phyloP scores from a whole-genome alignment of 2,329 filamentous ascomycete genomes.

The Aspergillus sp. region DNA sequence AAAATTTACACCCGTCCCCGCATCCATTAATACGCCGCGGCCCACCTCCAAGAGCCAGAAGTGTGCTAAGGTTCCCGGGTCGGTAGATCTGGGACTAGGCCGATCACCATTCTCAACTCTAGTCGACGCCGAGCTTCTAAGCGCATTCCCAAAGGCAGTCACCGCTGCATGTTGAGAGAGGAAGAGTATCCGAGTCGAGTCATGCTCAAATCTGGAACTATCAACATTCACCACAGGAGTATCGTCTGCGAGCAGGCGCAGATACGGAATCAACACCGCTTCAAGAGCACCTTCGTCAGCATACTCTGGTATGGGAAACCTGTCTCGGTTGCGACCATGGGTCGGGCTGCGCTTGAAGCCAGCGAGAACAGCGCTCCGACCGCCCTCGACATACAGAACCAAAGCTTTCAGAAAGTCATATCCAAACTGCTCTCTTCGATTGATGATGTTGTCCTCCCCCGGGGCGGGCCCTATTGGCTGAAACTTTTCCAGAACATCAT shows the following conservation, averaged over 20 bases:
- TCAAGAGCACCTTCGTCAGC: constrained; percentile 56
- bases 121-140: constrained; percentile 53
- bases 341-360: constrained; percentile 54
- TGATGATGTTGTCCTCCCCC: constrained; percentile 41
- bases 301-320: constrained; percentile 54
- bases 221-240: constrained; percentile 56
- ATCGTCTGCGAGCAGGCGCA: constrained; percentile 54
- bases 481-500: constrained; percentile 46
- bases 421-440: constrained; percentile 53
- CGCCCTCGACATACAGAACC: constrained; percentile 62
- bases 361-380: constrained; percentile 53
- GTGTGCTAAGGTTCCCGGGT: constrained; percentile 33
- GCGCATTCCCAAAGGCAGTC: constrained; percentile 54
- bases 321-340: constrained; percentile 40
- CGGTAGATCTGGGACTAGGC: constrained; percentile 29
- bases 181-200: constrained; percentile 55
- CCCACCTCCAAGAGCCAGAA: constrained; percentile 64
- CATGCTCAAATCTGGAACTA: constrained; percentile 57
- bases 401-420: constrained; percentile 67
- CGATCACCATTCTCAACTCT: constrained; percentile 16
- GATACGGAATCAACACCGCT: constrained; percentile 58
- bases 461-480: constrained; percentile 49
- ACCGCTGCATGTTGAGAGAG: constrained; percentile 56
- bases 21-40: constrained; percentile 59
- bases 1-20: constrained; percentile 56